Base-by-base conservation (phyloP, 176 grass and related monocot genomes). In the Carex myosuroides region DNA sequence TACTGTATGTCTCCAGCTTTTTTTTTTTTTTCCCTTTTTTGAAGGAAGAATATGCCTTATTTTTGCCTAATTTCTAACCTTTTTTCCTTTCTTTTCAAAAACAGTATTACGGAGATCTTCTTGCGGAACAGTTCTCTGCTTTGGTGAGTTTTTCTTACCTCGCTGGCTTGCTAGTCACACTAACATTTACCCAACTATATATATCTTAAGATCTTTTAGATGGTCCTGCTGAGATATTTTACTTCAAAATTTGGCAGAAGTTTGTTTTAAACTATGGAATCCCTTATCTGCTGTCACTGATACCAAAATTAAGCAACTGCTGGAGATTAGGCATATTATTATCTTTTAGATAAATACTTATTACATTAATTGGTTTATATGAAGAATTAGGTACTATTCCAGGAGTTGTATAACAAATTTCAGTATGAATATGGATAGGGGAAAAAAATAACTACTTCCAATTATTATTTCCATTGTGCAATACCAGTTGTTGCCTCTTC, bases 51-150 rank as follows among this genome's bases (percentile, higher is more conserved):
- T 18, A 55, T 56, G 14, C 13, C 22, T 77, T 54, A 54, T 2
- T 75, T 55, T 77, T n/a, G 21, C 58, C 82, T 5, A 91, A 88
- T 58, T 13, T 29, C 9, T 56, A 50, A 77, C 72, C 13, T 56
- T 8, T 76, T 21, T 17, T 54, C 86, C 86, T 78, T 20, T 54
- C 63, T 89, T 91, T 73, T 13, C 76, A 85, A 26, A 85, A 21
- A 70, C 93, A 99, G 96, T 70, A 94, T 76, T 81, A 85, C 24
- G 93, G 91, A 0, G 96, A 99, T 82, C 88, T 92, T 79, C 90
- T 99, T 85, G 93, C 87, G 16, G 85, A 70, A 21, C 85, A 95
- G 63, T 92, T 99, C 91, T 24, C 80, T 90, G 21, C 37, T 63
- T 84, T 81, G 88, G 96, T 99, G 72, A 90, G 91, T 94, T 30